Conservation (phyloP, 208 protist species). For the Crithidia brevicula region DNA sequence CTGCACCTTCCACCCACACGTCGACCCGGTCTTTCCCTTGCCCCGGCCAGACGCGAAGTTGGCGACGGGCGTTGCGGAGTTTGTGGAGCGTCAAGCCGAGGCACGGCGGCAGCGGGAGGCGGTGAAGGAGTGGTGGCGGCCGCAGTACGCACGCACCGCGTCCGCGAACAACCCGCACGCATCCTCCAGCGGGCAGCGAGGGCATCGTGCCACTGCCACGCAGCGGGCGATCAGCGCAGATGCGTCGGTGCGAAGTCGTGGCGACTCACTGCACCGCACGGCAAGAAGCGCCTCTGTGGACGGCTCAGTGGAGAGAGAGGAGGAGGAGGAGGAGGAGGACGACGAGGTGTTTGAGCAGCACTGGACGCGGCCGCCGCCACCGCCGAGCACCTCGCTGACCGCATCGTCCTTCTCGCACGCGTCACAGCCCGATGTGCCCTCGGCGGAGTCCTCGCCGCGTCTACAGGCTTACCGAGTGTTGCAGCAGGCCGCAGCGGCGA, state of each 20-base stretch:
- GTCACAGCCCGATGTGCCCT: constrained; percentile 28
- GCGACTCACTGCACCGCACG: neutral
- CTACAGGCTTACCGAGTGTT: constrained; percentile 8
- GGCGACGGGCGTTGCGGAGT: constrained; percentile 50
- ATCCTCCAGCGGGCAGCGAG: neutral
- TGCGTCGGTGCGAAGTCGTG: neutral
- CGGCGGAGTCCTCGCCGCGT: constrained; percentile 25
- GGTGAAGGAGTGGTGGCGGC: constrained; percentile 63
- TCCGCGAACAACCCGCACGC: constrained; percentile 1
- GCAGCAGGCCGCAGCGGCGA: neutral
- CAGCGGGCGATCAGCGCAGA: neutral
- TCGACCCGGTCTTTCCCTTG: constrained; percentile 57
- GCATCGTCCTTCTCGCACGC: constrained; percentile 34
- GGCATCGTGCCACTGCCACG: neutral
- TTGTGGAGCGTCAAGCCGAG: constrained; percentile 60
- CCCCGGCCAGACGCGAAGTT: constrained; percentile 23
- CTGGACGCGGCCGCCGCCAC: constrained; percentile 22
- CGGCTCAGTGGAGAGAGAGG: too few relatives aligned
- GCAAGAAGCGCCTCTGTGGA: neutral
- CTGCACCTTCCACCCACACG: constrained; percentile 71
- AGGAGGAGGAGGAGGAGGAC: constrained; percentile 8
- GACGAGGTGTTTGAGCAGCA: constrained; percentile 28
- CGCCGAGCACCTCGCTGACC: constrained; percentile 23
- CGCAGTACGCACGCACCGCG: constrained; percentile 29
- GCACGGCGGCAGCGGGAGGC: constrained; percentile 59